phyloP scores from a whole-genome alignment of 352 stramenopile species.

The Pythium insidiosum region DNA sequence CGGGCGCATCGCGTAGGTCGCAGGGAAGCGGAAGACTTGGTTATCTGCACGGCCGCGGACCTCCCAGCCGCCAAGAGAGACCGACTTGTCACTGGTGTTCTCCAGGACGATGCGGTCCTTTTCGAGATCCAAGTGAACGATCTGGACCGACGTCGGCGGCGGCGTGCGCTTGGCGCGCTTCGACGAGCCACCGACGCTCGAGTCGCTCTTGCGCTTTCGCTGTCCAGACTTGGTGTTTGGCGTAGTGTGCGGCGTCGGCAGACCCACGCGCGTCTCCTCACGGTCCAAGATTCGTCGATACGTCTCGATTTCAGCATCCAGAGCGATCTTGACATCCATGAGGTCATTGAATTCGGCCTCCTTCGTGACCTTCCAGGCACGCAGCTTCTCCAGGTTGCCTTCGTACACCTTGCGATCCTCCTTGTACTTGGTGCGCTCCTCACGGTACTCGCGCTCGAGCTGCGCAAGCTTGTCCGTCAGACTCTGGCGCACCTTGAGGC shows the following conservation, averaged over 20 bases:
- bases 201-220: constrained; percentile 67
- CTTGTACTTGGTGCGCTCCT: constrained; percentile 67
- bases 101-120: constrained; percentile 75
- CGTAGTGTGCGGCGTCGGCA: constrained; percentile 42
- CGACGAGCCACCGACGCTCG: constrained; percentile 1
- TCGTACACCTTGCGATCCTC: constrained; percentile 75
- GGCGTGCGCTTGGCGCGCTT: constrained; percentile 44
- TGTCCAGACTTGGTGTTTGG: constrained; percentile 22
- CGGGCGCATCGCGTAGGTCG: constrained; percentile 56
- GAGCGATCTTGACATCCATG: constrained; percentile 82
- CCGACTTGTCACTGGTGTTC: constrained; percentile 49
- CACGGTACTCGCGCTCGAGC: constrained; percentile 69
- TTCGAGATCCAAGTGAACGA: constrained; percentile 54
- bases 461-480: constrained; percentile 77
- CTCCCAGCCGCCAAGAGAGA: constrained; percentile 58
- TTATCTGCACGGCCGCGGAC: constrained; percentile 46
- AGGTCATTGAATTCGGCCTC: constrained; percentile 81
- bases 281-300: constrained; percentile 79
- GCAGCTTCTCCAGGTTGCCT: constrained; percentile 54
- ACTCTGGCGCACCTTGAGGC: constrained; percentile 54
- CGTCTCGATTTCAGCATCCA: constrained; percentile 71
- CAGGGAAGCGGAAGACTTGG: constrained; percentile 67
- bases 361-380: constrained; percentile 61
- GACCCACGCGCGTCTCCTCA: constrained; percentile 58
- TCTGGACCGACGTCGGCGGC: constrained; percentile 36